Conservation (phyloP, 768 basidiomycete genomes). For the Pleurotus pulmonarius region DNA sequence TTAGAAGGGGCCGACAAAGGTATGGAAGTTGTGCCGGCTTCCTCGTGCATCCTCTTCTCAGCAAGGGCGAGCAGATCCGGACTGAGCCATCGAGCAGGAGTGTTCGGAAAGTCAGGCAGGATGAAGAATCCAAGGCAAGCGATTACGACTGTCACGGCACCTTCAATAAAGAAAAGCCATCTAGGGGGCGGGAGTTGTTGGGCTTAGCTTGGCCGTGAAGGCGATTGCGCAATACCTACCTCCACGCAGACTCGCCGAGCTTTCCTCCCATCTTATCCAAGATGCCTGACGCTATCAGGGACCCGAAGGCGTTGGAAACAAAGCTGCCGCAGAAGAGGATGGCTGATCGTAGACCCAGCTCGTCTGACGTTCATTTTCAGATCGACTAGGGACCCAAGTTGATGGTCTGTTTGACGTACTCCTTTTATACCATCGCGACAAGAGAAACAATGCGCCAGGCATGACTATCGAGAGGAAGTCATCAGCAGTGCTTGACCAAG, state of each 20-base stretch:
- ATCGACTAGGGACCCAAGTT: too few relatives aligned
- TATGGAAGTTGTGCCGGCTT: constrained; percentile 26
- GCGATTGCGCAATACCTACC: constrained; percentile 22
- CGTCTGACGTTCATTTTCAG: not conserved
- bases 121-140: constrained; percentile 42
- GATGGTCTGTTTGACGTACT: constrained; percentile 25
- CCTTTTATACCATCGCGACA: constrained; percentile 37
- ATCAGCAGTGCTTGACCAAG: not conserved
- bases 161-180: constrained; percentile 49
- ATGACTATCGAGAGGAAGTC: constrained; percentile 14
- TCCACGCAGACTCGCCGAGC: constrained; percentile 50
- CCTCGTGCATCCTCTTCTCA: constrained; percentile 58
- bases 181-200: constrained; percentile 12
- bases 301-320: constrained; percentile 51
- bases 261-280: constrained; percentile 42
- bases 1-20: constrained; percentile 10
- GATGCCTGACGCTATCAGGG: constrained; percentile 46
- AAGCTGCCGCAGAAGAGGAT: constrained; percentile 46
- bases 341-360: constrained; percentile 42
- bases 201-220: not conserved
- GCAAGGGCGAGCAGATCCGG: constrained; percentile 54
- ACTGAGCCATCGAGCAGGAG: constrained; percentile 47
- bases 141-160: constrained; percentile 38
- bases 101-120: constrained; percentile 46
- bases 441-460: constrained; percentile 34